Percentiles rank a stretch among this genome's conserved stretches.
Evolutionary conservation across 768 basidiomycete genomes (phyloP).

Genomic region (Rubroboletus satanas): DNA sequence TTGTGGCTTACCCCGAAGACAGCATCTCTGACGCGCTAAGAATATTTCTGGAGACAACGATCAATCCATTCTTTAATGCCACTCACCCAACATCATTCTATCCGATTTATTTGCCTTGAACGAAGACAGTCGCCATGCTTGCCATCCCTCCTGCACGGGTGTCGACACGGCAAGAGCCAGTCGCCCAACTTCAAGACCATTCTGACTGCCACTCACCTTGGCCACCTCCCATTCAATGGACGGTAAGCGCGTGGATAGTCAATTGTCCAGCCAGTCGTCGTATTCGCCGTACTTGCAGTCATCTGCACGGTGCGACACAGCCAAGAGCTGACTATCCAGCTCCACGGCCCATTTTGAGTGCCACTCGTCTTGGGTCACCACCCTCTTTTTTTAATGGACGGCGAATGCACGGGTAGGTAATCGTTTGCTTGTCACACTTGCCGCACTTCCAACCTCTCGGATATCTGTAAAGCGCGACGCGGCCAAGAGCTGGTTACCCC

Average conservation of each 20-base stretch:
- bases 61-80: background rate
- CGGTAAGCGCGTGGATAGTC: background rate
- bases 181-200: background rate
- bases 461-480: background rate
- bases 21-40: background rate
- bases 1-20: background rate
- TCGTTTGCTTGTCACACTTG: background rate
- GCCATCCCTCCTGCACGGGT: background rate
- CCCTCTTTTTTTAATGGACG: background rate
- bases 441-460: background rate
- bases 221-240: background rate
- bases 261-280: no score
- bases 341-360: background rate
- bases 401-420: no score
- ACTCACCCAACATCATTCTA: constrained; percentile 1
- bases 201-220: background rate
- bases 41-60: background rate
- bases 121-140: background rate
- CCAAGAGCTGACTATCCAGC: background rate
- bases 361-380: background rate
- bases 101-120: background rate
- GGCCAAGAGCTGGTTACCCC: background rate
- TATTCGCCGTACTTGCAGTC: background rate
- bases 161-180: background rate
- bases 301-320: background rate